Evolutionary conservation across 1,284 basidiomycete species (phyloP).

Genomic region (Irpex rosettiformis): DNA sequence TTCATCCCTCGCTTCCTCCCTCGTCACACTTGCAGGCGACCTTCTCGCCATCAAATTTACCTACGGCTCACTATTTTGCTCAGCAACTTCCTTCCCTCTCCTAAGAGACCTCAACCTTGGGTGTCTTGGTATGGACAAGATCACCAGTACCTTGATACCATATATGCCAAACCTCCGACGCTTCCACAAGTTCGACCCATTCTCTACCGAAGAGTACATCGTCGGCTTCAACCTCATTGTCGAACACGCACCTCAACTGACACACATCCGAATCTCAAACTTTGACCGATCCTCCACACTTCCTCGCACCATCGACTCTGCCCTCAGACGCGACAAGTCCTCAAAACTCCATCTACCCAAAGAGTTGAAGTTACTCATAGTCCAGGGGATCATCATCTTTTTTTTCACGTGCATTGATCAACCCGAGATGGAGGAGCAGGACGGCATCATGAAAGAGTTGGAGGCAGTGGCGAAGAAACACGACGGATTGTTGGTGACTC

Average conservation of each 20-base stretch:
- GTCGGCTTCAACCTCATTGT: neutral
- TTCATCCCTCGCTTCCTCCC: no score
- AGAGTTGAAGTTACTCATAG: neutral
- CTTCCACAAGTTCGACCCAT: neutral
- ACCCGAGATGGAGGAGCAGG: neutral
- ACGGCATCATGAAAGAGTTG: neutral
- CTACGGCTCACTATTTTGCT: neutral
- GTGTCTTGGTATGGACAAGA: neutral
- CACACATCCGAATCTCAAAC: neutral
- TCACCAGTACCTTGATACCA: neutral
- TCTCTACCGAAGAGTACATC: neutral
- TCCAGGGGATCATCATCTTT: neutral
- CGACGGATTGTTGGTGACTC: neutral
- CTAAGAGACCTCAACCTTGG: neutral
- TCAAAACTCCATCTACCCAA: neutral
- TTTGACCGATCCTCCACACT: neutral
- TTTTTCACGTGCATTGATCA: neutral
- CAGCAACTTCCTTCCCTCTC: neutral
- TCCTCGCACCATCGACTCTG: neutral
- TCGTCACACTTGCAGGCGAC: neutral
- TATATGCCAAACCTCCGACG: neutral
- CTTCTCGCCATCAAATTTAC: neutral
- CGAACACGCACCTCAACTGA: neutral
- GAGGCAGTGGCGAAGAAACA: neutral
- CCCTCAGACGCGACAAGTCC: neutral